Evolutionary conservation across 2,329 filamentous ascomycete genomes (phyloP).

Genomic region (Pseudovirgaria hyperparasitica): DNA sequence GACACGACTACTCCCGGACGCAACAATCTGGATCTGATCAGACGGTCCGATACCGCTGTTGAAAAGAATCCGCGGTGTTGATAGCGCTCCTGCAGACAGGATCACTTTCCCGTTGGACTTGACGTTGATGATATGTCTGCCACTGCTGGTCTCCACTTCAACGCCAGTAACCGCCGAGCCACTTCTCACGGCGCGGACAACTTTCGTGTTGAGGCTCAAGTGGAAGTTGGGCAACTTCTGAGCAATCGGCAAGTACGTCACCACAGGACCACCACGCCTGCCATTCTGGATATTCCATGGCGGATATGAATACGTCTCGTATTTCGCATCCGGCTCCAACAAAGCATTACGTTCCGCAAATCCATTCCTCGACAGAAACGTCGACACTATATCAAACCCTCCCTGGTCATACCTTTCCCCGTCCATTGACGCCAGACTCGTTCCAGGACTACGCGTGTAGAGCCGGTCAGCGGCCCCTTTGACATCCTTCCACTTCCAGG

Average conservation of each 20-base stretch:
- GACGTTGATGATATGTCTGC: constrained; percentile 10
- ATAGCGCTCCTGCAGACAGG: constrained; percentile 14
- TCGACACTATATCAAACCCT: constrained; percentile 9
- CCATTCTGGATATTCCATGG: constrained; percentile 8
- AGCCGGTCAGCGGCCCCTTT: constrained; percentile 8
- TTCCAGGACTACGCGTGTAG: constrained; percentile 13
- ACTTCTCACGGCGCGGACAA: constrained; percentile 9
- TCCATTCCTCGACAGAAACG: constrained; percentile 8
- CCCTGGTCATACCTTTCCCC: constrained; percentile 12
- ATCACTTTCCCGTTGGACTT: constrained; percentile 12
- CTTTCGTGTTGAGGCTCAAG: constrained; percentile 12
- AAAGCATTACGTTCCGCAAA: constrained; percentile 10
- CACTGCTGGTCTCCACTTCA: constrained; percentile 7
- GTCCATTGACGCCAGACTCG: constrained; percentile 9
- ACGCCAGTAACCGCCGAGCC: constrained; percentile 10
- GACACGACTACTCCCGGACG: constrained; percentile 7
- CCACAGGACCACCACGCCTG: constrained; percentile 10
- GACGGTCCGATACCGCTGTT: constrained; percentile 14
- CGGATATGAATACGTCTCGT: constrained; percentile 9
- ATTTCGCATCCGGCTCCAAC: constrained; percentile 11
- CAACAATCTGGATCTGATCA: constrained; percentile 13
- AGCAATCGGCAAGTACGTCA: constrained; percentile 11
- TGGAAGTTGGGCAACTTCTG: constrained; percentile 10
- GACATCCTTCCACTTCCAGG: constrained; percentile 12
- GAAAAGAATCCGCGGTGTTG: constrained; percentile 13